Conservation (phyloP, 169 alveolate genomes). For the Eimeria falciformis region DNA sequence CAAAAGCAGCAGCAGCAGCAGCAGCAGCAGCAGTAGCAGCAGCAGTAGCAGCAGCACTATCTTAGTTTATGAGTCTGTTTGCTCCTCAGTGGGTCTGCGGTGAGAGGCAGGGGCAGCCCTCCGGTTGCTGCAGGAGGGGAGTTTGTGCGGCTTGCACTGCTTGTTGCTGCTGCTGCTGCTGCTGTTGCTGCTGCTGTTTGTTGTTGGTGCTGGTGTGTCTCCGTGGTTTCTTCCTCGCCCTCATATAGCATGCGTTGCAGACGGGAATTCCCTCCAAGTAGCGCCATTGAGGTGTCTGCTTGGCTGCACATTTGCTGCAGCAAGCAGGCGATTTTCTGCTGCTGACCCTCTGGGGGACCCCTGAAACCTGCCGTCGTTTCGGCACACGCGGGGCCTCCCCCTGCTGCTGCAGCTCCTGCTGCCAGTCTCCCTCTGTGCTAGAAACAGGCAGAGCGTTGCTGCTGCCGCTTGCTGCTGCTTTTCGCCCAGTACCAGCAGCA, state of each 20-base stretch:
- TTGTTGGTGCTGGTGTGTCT: not conserved
- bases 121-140: conserved; percentile 14
- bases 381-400: not conserved
- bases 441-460: not conserved
- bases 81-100: no score
- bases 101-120: not conserved
- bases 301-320: conserved; percentile 54
- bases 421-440: not conserved
- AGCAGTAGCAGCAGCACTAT: not conserved
- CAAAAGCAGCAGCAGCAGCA: not conserved
- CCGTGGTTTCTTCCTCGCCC: conserved; percentile 82
- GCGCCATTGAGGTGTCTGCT: conserved; percentile 86
- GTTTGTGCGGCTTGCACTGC: not conserved
- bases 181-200: conserved; percentile 20
- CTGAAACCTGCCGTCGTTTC: not conserved
- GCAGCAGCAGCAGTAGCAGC: not conserved
- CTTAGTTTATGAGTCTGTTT: no score
- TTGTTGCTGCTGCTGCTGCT: conserved; percentile 36
- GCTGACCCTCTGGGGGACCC: conserved; percentile 13
- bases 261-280: conserved; percentile 84
- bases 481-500: not conserved
- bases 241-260: conserved; percentile 87
- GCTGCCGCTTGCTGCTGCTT: not conserved
- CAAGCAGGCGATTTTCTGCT: not conserved
- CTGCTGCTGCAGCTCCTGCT: not conserved